Percentiles rank a stretch among this genome's conserved stretches.
These are phyloP conservation scores for Conoideocrella luteorostrata DNA, from an alignment of 2,329 filamentous ascomycete species.

Conservation along the genomic window DNA sequence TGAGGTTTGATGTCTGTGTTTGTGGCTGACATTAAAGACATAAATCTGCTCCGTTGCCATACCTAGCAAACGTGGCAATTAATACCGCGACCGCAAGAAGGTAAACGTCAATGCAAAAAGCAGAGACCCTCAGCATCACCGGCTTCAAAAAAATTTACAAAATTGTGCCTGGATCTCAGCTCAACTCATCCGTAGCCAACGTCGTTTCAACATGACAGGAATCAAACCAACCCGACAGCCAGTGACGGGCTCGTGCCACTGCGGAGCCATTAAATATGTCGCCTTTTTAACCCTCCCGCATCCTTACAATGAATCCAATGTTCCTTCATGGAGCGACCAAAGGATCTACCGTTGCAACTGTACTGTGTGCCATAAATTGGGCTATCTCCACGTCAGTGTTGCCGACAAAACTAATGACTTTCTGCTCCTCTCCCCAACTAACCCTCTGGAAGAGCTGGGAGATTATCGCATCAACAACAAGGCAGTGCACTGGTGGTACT, in stretches of 20 bases:
- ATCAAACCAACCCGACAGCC: conserved; percentile 8
- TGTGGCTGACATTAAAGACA: too few relatives aligned
- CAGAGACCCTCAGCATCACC: too few relatives aligned
- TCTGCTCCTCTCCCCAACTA: conserved; percentile 34
- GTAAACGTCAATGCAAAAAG: too few relatives aligned
- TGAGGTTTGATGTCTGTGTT: too few relatives aligned
- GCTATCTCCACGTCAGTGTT: conserved; percentile 38
- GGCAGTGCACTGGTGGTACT: conserved; percentile 37
- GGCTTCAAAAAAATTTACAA: too few relatives aligned
- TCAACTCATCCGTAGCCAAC: background rate
- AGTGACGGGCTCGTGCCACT: conserved; percentile 39
- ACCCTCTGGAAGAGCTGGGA: conserved; percentile 30
- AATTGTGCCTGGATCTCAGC: too few relatives aligned
- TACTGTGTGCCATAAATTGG: conserved; percentile 41
- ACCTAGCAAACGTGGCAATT: too few relatives aligned
- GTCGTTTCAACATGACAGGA: conserved; percentile 1
- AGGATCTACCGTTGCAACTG: conserved; percentile 39
- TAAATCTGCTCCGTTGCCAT: too few relatives aligned
- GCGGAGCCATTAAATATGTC: conserved; percentile 36
- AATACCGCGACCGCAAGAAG: too few relatives aligned
- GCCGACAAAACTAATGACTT: conserved; percentile 33
- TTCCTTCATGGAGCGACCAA: conserved; percentile 14
- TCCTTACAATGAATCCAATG: conserved; percentile 13
- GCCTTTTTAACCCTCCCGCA: conserved; percentile 35
- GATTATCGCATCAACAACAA: conserved; percentile 31